phyloP scores from a whole-genome alignment of 495 filamentous ascomycete genomes.

The Hyaloscypha hepaticicola region DNA sequence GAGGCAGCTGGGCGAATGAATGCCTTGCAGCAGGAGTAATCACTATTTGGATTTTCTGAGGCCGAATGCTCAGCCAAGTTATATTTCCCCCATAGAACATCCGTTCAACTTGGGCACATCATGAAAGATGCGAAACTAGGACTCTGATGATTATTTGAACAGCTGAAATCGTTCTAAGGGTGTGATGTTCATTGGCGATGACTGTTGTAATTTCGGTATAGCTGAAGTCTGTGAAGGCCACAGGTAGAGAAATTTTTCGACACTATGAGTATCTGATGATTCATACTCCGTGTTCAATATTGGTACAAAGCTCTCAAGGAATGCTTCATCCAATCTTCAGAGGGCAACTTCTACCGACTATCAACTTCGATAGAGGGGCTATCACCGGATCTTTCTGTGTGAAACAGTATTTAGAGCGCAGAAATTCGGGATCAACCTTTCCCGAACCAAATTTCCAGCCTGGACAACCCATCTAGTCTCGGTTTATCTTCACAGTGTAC shows the following conservation, averaged over 20 bases:
- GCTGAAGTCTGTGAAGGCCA: background rate
- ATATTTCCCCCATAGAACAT: too few species aligned
- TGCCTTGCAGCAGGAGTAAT: too few species aligned
- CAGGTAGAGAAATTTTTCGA: background rate
- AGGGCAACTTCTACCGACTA: background rate
- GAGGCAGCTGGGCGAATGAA: too few species aligned
- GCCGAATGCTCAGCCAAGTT: too few species aligned
- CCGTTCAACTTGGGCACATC: too few species aligned
- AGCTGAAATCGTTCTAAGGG: too few species aligned
- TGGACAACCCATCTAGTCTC: too few species aligned
- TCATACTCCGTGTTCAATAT: background rate
- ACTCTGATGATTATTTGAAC: too few species aligned
- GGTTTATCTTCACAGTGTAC: too few species aligned
- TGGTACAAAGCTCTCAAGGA: background rate
- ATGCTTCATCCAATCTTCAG: background rate
- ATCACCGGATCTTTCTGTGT: background rate
- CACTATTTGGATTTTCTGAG: too few species aligned
- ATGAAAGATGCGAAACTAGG: too few species aligned
- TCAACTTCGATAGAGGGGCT: background rate
- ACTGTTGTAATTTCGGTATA: background rate
- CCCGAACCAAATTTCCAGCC: too few species aligned
- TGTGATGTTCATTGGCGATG: background rate
- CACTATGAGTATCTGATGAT: background rate
- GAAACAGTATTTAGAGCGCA: background rate
- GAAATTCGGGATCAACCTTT: background rate